Evolutionary conservation across 371 early-diverging fungal species (phyloP), one percentile per base, ranked within the genome.

Genomic region (Mucor circinelloides): DNA sequence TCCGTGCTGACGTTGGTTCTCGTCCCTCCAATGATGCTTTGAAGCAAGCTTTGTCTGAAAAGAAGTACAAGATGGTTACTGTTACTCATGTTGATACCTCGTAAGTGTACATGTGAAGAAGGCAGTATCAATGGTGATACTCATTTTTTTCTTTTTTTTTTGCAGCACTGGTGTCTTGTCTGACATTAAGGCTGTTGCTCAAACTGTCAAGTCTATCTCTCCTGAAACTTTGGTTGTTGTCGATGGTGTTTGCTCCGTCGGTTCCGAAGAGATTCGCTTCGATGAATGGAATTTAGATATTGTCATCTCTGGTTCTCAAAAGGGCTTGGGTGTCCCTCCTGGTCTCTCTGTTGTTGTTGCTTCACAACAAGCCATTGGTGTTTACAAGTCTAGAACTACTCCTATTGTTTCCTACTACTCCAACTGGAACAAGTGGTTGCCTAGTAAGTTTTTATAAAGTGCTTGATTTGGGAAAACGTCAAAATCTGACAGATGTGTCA

Each of bases 61-160:
- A 82, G 69, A 77, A 79, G 48, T 96, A 86, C 87, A 97, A 95
- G 88, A 77, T 93, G 59, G 85, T 97, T 55, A 94, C 95, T 55
- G 85, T 97, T 72, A 94, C 97, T 55, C 99, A 98, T 70, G 97
- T 97, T 40, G 99, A 98, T 76, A 98, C 99, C 17, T 97, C 97
- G 81, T 79, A 82, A 78, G 82, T 68, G n/a, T 19, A 8, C 55
- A 6, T n/a, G 10, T 23, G 34, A 38, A 23, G 34, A 38, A 23
- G 36, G 21, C 23, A 36, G 36, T 13, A 36, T 13, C 0, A 17
- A 31, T 17, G 31, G 8, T 31, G 4, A 38, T 23, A n/a, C 42
- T 27, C 1, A 25, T 60, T 0, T 19, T 15, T 17, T 17, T 52
- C 15, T 1, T 13, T 60, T 0, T 19, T 15, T 17, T 17, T 52